Percentiles rank a stretch among this genome's conserved stretches.
phyloP scores from a whole-genome alignment of 2,329 filamentous ascomycete genomes.

The Chrysoporthe cubensis region DNA sequence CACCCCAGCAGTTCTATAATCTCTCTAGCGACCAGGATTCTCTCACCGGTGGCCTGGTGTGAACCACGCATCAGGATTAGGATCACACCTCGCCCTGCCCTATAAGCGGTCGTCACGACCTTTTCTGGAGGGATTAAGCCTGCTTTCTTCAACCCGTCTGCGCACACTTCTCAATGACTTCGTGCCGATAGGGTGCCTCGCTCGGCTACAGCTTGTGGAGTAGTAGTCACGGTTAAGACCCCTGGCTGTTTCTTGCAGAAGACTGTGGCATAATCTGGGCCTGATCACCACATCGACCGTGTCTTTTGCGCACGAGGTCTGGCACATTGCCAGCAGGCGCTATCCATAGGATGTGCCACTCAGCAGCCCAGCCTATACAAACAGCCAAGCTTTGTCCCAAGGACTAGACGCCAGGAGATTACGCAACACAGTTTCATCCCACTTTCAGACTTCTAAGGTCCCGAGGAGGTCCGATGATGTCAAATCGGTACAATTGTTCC shows the following conservation, averaged over 20 bases:
- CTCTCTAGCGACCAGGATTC: slow-evolving; percentile 6
- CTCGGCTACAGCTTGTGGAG: slow-evolving; percentile 6
- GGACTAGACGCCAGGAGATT: neutral
- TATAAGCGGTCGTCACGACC: neutral
- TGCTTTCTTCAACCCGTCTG: neutral
- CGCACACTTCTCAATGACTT: neutral
- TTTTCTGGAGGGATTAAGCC: neutral
- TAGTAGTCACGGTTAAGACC: neutral
- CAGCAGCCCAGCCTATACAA: neutral
- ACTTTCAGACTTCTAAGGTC: neutral
- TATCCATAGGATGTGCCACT: neutral
- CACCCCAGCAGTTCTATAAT: neutral
- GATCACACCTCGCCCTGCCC: neutral
- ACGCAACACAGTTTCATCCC: neutral
- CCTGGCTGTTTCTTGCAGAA: neutral
- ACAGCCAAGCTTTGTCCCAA: neutral
- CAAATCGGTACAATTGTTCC: neutral
- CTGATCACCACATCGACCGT: neutral
- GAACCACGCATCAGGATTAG: neutral
- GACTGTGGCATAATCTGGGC: neutral
- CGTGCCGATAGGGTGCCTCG: too few relatives aligned
- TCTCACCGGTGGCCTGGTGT: slow-evolving; percentile 10
- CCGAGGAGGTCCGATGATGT: neutral
- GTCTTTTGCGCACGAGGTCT: neutral
- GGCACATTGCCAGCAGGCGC: neutral